Base-by-base conservation (phyloP, 1,284 basidiomycete species). In the Cerrena zonata region DNA sequence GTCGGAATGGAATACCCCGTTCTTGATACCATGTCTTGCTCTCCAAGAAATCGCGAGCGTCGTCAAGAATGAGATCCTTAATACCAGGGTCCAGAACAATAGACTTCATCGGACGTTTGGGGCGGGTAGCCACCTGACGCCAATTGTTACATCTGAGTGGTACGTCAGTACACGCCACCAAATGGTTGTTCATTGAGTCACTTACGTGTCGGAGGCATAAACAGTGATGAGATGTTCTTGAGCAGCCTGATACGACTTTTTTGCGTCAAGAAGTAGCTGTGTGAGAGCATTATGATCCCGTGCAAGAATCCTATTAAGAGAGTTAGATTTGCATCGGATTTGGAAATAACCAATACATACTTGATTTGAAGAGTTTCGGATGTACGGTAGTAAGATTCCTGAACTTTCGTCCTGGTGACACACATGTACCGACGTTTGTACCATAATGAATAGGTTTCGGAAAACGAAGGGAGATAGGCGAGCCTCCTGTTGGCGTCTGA, bases 11-110 rank as follows among this genome's bases (percentile, higher is more conserved):
- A 52, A 88, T 86, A 5, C 66, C 86, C 50, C 86, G 77, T 12
- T 78, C 77, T 2, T 74, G 61, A 55, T 89, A 89, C 86, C 86
- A 89, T 2, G 66, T 55, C 56, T 82, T 84, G 58, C 78, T 84
- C 2, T 65, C 63, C 51, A 88, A 65, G 57, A 89, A 89, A 57
- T 86, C 84, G 22, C 69, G 71, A 5, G 83, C 82, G 56, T 89
- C 86, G 7, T 80, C 72, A 5, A 88, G 58, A 0, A 89, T 66
- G 11, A 79, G 58, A 26, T 88, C 80, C 51, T 80, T 80, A 49
- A 84, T 69, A 0, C 82, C 82, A 5, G 77, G 78, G 48, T 86
- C 84, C 7, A 88, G 69, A 42, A 88, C 74, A 56, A 88, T 83
- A 2, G 84, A 86, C 13, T 68, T 68, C 47, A 86, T 65, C 13